A percentile compares a stretch with the other conserved stretches of the same genome.
These are phyloP conservation scores for Cenchrus fungigraminus DNA, from an alignment of 176 grass and related monocot genomes.

Conservation along the genomic window DNA sequence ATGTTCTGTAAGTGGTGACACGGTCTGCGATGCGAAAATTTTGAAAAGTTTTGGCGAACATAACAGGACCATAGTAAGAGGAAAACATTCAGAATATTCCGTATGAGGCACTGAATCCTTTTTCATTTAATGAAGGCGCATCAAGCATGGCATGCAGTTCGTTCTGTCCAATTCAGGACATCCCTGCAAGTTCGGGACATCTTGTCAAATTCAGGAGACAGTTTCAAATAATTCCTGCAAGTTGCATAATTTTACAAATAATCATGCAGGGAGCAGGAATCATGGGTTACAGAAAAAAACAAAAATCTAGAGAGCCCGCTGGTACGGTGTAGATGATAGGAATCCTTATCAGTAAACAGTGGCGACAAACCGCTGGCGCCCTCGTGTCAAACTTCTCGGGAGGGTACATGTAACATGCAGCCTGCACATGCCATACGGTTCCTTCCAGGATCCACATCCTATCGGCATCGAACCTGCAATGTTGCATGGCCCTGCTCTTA, in stretches of 20 bases:
- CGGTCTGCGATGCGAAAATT: too few species aligned
- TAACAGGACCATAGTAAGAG: too few species aligned
- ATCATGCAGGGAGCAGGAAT: background rate
- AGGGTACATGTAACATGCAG: constrained; percentile 50
- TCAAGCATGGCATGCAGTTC: background rate
- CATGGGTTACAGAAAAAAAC: background rate
- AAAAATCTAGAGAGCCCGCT: background rate
- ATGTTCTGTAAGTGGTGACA: too few species aligned
- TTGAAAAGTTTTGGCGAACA: too few species aligned
- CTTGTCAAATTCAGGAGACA: background rate
- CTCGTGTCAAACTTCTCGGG: constrained; percentile 19
- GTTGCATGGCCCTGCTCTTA: constrained; percentile 15
- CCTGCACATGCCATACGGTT: constrained; percentile 37
- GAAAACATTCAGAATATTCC: background rate
- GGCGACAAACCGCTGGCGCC: constrained; percentile 16
- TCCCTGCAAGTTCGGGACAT: background rate
- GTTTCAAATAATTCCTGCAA: background rate
- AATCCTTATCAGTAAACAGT: constrained; percentile 24
- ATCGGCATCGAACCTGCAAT: background rate
- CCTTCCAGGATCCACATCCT: background rate
- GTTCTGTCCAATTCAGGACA: background rate
- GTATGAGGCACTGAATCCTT: background rate
- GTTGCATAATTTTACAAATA: background rate
- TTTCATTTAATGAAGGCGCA: background rate
- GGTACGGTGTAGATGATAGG: background rate